Evolutionary conservation across 2,329 filamentous ascomycete species (phyloP).

Genomic region (Aspergillus ustus): DNA sequence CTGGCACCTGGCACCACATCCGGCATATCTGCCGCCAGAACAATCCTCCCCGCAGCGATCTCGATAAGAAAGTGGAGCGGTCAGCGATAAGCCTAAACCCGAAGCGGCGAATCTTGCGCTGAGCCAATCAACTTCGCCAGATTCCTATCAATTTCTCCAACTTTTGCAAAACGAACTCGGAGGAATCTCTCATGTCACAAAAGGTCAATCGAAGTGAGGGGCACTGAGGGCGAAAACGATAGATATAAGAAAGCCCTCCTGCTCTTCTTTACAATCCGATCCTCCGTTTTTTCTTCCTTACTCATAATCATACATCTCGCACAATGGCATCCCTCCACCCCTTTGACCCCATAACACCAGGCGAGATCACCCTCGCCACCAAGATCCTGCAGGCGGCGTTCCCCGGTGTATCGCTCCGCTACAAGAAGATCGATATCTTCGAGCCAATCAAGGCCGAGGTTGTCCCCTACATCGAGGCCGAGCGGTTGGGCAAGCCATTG

Average conservation of each 20-base stretch:
- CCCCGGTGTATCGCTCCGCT: slow-evolving; percentile 46
- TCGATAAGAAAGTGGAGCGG: not conserved
- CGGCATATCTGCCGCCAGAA: not conserved
- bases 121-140: not conserved
- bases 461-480: slow-evolving; percentile 66
- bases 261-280: not conserved
- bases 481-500: slow-evolving; percentile 57
- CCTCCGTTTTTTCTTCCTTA: not conserved
- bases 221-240: not conserved
- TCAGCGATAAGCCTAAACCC: not conserved
- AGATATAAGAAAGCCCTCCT: not conserved
- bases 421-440: slow-evolving; percentile 70
- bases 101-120: not conserved
- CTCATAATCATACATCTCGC: not conserved
- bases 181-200: not conserved
- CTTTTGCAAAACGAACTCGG: not conserved
- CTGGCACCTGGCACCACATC: not conserved
- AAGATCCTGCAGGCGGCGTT: slow-evolving; percentile 44
- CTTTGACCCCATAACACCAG: slow-evolving; percentile 46
- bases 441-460: slow-evolving; percentile 66
- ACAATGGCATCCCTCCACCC: slow-evolving; percentile 36
- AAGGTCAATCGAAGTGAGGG: not conserved
- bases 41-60: not conserved
- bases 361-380: slow-evolving; percentile 46
- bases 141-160: not conserved